Conservation (phyloP, 352 stramenopile genomes). For the Globisporangium irregulare region DNA sequence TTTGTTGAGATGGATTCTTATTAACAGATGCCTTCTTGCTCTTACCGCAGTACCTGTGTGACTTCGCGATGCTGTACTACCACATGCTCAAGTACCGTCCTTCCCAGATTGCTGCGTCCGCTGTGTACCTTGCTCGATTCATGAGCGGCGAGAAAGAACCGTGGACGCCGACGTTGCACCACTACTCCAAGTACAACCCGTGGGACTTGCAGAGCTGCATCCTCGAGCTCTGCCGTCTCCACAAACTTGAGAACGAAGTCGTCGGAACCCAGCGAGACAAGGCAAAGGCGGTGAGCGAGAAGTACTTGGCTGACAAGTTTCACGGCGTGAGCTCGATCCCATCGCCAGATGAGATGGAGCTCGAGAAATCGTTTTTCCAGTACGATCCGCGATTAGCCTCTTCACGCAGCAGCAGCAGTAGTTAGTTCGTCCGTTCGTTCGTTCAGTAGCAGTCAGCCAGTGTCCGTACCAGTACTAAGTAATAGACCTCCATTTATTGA, state of each 20-base stretch:
- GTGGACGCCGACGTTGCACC: constrained; percentile 80
- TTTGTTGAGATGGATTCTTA: not conserved
- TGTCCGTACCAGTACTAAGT: constrained; percentile 10
- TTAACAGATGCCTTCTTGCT: constrained; percentile 2
- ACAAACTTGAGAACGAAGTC: constrained; percentile 56
- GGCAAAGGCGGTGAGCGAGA: constrained; percentile 80
- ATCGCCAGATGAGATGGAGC: constrained; percentile 35
- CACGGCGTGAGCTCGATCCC: constrained; percentile 46
- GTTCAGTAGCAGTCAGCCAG: constrained; percentile 5
- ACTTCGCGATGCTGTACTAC: constrained; percentile 67
- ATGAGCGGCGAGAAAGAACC: constrained; percentile 58
- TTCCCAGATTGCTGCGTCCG: constrained; percentile 65
- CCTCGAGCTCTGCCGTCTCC: constrained; percentile 57
- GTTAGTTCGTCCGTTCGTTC: constrained; percentile 4
- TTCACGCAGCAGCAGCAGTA: constrained; percentile 7
- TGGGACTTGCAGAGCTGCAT: constrained; percentile 67
- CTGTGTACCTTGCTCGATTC: constrained; percentile 70
- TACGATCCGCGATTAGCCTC: constrained; percentile 12
- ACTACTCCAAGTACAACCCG: constrained; percentile 74
- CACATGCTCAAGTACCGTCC: constrained; percentile 73
- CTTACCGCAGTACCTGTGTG: constrained; percentile 62
- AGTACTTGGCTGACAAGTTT: constrained; percentile 74
- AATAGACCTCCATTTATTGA: constrained; percentile 7
- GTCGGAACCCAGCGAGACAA: constrained; percentile 68
- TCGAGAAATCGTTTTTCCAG: constrained; percentile 52